Percentiles rank a stretch among this genome's conserved stretches.
phyloP scores from a whole-genome alignment of 305 asterid species.

The Ruellia speciosa region DNA sequence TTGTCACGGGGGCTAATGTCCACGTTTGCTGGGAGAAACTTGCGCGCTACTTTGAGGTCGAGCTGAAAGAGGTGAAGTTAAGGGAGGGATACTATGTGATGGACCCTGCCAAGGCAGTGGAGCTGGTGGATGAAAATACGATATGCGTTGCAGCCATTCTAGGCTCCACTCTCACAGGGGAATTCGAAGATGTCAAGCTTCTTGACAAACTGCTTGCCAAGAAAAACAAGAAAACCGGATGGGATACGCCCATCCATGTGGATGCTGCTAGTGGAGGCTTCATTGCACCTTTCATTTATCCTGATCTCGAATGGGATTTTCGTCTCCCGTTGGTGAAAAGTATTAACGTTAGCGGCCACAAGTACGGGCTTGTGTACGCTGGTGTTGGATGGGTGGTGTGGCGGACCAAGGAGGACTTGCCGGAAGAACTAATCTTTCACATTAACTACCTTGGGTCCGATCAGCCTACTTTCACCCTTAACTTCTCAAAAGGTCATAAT shows the following conservation, averaged over 20 bases:
- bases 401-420: slow-evolving; percentile 35
- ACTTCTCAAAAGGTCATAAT: slow-evolving; percentile 40
- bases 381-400: slow-evolving; percentile 41
- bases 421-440: slow-evolving; percentile 37
- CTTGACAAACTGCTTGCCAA: slow-evolving; percentile 25
- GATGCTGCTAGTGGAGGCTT: slow-evolving; percentile 44
- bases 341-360: slow-evolving; percentile 26
- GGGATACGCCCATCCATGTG: slow-evolving; percentile 37
- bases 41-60: slow-evolving; percentile 42
- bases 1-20: slow-evolving; percentile 50
- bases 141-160: slow-evolving; percentile 36
- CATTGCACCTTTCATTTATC: slow-evolving; percentile 34
- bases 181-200: slow-evolving; percentile 39
- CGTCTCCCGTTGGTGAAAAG: slow-evolving; percentile 32
- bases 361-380: slow-evolving; percentile 28
- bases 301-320: slow-evolving; percentile 38
- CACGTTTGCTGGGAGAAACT: slow-evolving; percentile 47
- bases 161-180: slow-evolving; percentile 38
- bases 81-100: slow-evolving; percentile 33
- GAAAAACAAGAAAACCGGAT: slow-evolving; percentile 34
- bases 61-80: slow-evolving; percentile 35
- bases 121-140: slow-evolving; percentile 36
- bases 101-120: slow-evolving; percentile 41
- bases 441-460: slow-evolving; percentile 38
- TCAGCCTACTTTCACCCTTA: slow-evolving; percentile 40